phyloP scores from a whole-genome alignment of 2,329 filamentous ascomycete species.

The Trichoderma arundinaceum region DNA sequence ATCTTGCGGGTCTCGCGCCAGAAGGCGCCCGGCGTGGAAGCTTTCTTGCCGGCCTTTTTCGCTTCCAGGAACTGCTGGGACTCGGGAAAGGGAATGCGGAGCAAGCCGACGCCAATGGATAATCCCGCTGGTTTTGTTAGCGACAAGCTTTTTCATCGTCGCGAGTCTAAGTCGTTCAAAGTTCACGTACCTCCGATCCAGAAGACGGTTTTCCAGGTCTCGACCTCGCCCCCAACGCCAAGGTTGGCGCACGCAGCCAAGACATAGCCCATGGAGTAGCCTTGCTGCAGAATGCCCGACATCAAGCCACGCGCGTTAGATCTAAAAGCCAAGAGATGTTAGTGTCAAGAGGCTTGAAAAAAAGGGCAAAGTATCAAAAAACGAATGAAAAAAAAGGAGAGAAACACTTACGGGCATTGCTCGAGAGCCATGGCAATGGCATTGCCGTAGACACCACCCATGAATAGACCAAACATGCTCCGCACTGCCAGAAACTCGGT shows the following conservation, averaged over 20 bases:
- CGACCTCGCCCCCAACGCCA: conserved; percentile 66
- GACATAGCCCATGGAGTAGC: conserved; percentile 81
- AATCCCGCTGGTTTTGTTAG: conserved; percentile 56
- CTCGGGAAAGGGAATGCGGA: conserved; percentile 73
- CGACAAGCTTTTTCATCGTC: not conserved
- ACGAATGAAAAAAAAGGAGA: too few relatives aligned
- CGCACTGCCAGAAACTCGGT: conserved; percentile 76
- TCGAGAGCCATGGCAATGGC: conserved; percentile 80
- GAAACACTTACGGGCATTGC: conserved; percentile 65
- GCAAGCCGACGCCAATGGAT: conserved; percentile 70
- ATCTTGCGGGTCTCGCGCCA: conserved; percentile 72
- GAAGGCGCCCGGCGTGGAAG: conserved; percentile 58
- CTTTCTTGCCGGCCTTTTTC: conserved; percentile 63
- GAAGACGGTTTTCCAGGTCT: conserved; percentile 77
- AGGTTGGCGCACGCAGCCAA: conserved; percentile 77
- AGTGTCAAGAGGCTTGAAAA: conserved; percentile 3
- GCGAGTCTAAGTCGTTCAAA: conserved; percentile 19
- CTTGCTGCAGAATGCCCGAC: conserved; percentile 82
- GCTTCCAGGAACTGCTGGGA: conserved; percentile 76
- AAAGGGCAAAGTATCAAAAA: not conserved
- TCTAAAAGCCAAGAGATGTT: conserved; percentile 43
- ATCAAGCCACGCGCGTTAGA: conserved; percentile 75
- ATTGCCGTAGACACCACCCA: conserved; percentile 82
- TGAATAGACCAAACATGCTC: conserved; percentile 76
- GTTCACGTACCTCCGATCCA: conserved; percentile 63